Percentiles rank a stretch among this genome's conserved stretches.
These are phyloP conservation scores for Vaccinium myrtillus DNA, from an alignment of 148 eudicot genomes.

Conservation along the genomic window DNA sequence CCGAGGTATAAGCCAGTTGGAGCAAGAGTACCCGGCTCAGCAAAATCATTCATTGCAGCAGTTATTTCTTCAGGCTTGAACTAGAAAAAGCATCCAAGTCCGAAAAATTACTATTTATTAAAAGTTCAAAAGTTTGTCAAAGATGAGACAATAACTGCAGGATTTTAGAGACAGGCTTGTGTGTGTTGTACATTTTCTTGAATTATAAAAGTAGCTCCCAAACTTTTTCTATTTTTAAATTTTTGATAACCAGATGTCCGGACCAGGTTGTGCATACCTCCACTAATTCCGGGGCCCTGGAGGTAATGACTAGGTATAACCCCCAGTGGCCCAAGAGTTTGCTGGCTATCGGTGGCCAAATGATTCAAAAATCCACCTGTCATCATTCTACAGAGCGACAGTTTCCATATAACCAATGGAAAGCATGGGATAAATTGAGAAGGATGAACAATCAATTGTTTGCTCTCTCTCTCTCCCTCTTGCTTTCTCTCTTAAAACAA, in stretches of 20 bases:
- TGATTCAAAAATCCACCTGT: background rate
- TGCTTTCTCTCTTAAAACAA: background rate
- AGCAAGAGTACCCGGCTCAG: conserved; percentile 60
- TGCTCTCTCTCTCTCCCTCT: background rate
- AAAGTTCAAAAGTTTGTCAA: background rate
- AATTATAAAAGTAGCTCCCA: background rate
- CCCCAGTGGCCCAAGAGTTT: no score
- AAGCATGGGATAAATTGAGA: background rate
- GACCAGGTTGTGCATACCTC: no score
- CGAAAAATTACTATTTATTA: background rate
- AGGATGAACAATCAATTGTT: background rate
- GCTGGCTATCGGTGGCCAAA: background rate
- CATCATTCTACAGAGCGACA: background rate
- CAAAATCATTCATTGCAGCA: conserved; percentile 50
- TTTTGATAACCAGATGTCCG: no score
- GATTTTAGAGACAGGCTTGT: background rate
- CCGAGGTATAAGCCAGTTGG: conserved; percentile 70
- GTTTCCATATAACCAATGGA: background rate
- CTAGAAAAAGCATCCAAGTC: conserved; percentile 27
- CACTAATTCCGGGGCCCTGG: no score
- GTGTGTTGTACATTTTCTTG: background rate
- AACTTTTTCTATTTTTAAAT: background rate
- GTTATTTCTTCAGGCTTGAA: conserved; percentile 51
- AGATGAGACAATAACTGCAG: background rate
- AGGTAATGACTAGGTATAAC: no score